Percentiles rank a stretch among this genome's conserved stretches.
Conservation (phyloP, 495 filamentous ascomycete species). For the Bryoglossum gracile region DNA sequence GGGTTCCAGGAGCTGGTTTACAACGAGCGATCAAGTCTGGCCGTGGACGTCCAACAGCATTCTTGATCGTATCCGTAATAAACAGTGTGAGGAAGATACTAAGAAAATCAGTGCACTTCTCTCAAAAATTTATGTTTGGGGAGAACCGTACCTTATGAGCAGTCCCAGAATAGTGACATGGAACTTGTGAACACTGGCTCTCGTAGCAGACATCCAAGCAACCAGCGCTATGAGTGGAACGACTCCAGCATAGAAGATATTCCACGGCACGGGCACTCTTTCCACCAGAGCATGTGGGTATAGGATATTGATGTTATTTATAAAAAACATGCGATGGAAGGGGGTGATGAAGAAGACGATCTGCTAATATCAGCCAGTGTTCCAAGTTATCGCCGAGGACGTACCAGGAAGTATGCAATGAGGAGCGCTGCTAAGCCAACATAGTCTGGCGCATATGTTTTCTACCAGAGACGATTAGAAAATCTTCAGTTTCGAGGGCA, state of each 20-base stretch:
- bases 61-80: slow-evolving; percentile 89
- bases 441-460: slow-evolving; percentile 83
- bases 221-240: slow-evolving; percentile 61
- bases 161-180: slow-evolving; percentile 83
- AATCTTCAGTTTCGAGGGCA: not conserved
- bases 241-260: slow-evolving; percentile 64
- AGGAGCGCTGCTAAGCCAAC: slow-evolving; percentile 66
- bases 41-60: slow-evolving; percentile 79
- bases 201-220: slow-evolving; percentile 53
- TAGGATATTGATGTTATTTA: slow-evolving; percentile 75
- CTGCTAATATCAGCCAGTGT: slow-evolving; percentile 30
- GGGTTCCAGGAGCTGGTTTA: slow-evolving; percentile 58
- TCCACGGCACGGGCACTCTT: slow-evolving; percentile 70
- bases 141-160: slow-evolving; percentile 44
- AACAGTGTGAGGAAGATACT: slow-evolving; percentile 60
- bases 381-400: slow-evolving; percentile 16
- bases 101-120: not conserved
- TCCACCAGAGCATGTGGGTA: slow-evolving; percentile 82
- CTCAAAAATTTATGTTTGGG: not conserved
- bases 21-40: slow-evolving; percentile 90
- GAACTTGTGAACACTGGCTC: slow-evolving; percentile 63
- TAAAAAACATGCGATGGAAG: slow-evolving; percentile 80
- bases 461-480: slow-evolving; percentile 35
- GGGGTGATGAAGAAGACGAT: slow-evolving; percentile 68
- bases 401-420: slow-evolving; percentile 57